Evolutionary conservation across 2,329 filamentous ascomycete genomes (phyloP).

Genomic region (Xylariaceae sp.): DNA sequence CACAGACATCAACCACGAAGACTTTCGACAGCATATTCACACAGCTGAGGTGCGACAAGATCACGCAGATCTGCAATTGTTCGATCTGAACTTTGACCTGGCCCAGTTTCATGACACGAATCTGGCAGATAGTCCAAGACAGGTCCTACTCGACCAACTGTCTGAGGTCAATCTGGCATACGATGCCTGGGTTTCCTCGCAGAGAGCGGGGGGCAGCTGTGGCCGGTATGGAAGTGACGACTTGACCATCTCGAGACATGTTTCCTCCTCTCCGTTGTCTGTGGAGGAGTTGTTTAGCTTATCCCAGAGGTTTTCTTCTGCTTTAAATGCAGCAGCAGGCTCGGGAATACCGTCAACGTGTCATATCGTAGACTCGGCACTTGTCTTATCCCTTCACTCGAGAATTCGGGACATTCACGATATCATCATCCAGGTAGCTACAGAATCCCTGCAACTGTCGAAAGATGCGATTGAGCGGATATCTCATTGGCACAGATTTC

Average conservation of each 20-base stretch:
- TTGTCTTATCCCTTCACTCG: constrained; percentile 2
- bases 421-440: not conserved
- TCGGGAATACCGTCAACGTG: not conserved
- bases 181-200: constrained; percentile 2
- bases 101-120: constrained; percentile 7
- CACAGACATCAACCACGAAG: not conserved
- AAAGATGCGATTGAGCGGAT: not conserved
- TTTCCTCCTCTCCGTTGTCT: not conserved
- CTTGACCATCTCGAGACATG: not conserved
- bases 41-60: not conserved
- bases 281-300: constrained; percentile 6
- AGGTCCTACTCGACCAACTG: constrained; percentile 1
- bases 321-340: not conserved
- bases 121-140: not conserved
- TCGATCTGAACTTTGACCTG: constrained; percentile 1
- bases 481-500: not conserved
- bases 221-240: not conserved
- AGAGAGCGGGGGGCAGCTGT: constrained; percentile 13
- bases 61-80: not conserved
- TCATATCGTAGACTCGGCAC: not conserved
- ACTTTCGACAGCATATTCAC: not conserved
- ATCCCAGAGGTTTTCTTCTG: not conserved
- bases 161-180: constrained; percentile 5
- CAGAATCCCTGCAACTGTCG: constrained; percentile 1
- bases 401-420: not conserved